Evolutionary conservation across 1,284 basidiomycete species (phyloP).

Genomic region (Mycosarcoma maydis): DNA sequence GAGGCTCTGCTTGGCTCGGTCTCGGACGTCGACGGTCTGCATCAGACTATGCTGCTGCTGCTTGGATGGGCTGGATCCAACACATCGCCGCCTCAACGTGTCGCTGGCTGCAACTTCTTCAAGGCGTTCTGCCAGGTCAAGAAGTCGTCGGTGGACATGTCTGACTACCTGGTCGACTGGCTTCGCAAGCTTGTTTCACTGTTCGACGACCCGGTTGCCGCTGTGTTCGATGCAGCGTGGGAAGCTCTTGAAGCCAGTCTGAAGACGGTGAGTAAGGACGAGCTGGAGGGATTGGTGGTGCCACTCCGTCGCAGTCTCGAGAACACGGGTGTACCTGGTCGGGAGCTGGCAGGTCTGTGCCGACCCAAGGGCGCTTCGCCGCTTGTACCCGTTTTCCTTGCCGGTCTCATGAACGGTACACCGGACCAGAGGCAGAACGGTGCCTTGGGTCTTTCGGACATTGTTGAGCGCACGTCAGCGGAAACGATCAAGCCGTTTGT

Average conservation of each 20-base stretch:
- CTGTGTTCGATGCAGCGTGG: slow-evolving; percentile 85
- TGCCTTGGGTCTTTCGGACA: slow-evolving; percentile 90
- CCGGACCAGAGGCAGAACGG: slow-evolving; percentile 81
- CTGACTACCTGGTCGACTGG: slow-evolving; percentile 87
- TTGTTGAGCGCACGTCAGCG: slow-evolving; percentile 89
- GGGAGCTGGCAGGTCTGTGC: slow-evolving; percentile 85
- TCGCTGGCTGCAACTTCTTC: slow-evolving; percentile 56
- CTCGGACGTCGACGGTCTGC: slow-evolving; percentile 57
- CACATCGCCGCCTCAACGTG: slow-evolving; percentile 45
- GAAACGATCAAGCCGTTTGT: slow-evolving; percentile 93
- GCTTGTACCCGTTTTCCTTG: slow-evolving; percentile 86
- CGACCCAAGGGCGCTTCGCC: slow-evolving; percentile 89
- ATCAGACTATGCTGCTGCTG: slow-evolving; percentile 64
- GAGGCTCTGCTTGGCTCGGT: slow-evolving; percentile 56
- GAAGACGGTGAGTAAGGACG: slow-evolving; percentile 90
- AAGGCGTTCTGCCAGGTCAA: slow-evolving; percentile 59
- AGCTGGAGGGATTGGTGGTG: slow-evolving; percentile 75
- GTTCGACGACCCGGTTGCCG: slow-evolving; percentile 80
- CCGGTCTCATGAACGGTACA: slow-evolving; percentile 73
- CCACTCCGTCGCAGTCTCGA: slow-evolving; percentile 90
- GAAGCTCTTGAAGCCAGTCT: slow-evolving; percentile 85
- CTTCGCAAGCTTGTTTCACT: slow-evolving; percentile 88
- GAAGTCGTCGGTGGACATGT: slow-evolving; percentile 47
- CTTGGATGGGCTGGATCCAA: slow-evolving; percentile 62
- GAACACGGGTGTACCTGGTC: slow-evolving; percentile 80